A percentile compares a stretch with the other conserved stretches of the same genome.
Evolutionary conservation across 1,139 yeast species (phyloP).

Genomic region (Candida pseudoviswanathii): DNA sequence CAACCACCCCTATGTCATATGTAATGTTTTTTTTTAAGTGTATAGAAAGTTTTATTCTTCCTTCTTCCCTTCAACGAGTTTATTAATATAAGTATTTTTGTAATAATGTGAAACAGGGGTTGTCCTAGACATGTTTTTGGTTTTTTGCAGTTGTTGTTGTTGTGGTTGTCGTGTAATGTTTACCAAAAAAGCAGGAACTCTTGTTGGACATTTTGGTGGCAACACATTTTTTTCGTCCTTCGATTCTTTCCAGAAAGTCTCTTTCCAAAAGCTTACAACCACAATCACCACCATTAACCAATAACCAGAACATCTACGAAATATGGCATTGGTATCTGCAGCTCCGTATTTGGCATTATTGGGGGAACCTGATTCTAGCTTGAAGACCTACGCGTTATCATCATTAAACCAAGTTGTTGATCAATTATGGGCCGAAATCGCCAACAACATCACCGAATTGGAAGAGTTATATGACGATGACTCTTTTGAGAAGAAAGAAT

Average conservation of each 20-base stretch:
- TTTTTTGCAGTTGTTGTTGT: neutral
- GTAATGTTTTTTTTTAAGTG: slow-evolving; percentile 1
- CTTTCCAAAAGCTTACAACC: neutral
- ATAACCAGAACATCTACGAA: slow-evolving; percentile 4
- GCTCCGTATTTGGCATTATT: slow-evolving; percentile 89
- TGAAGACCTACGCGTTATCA: slow-evolving; percentile 83
- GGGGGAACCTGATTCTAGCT: slow-evolving; percentile 73
- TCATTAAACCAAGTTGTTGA: slow-evolving; percentile 83
- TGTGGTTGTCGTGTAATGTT: neutral
- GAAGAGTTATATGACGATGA: slow-evolving; percentile 92
- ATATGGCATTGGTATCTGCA: slow-evolving; percentile 72
- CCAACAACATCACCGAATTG: slow-evolving; percentile 81
- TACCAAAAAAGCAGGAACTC: neutral
- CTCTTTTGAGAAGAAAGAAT: slow-evolving; percentile 68
- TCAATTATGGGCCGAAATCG: slow-evolving; percentile 96
- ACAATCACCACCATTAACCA: neutral
- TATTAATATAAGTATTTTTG: slow-evolving; percentile 1
- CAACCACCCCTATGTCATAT: neutral
- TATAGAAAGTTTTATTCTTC: slow-evolving; percentile 1
- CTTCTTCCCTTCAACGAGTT: neutral
- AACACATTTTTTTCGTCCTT: slow-evolving; percentile 2
- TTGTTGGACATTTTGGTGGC: slow-evolving; percentile 6
- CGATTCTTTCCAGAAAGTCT: neutral
- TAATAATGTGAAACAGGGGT: neutral
- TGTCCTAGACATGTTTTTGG: neutral